A percentile compares a stretch with the other conserved stretches of the same genome.
phyloP scores from a whole-genome alignment of 2,329 filamentous ascomycete genomes.

The Sclerotinia borealis region DNA sequence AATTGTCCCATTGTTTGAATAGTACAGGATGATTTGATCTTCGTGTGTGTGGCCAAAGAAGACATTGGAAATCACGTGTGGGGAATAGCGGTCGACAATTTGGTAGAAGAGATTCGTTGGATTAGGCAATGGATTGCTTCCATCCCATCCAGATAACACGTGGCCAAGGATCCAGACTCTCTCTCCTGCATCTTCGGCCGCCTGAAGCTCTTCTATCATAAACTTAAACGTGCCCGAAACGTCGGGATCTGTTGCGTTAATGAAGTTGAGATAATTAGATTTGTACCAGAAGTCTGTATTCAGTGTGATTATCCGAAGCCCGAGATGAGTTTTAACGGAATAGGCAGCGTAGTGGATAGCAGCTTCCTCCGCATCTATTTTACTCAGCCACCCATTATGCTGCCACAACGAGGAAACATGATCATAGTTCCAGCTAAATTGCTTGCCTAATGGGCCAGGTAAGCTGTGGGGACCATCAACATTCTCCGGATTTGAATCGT shows the following conservation, averaged over 20 bases:
- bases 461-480: slow-evolving; percentile 48
- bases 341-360: slow-evolving; percentile 50
- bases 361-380: slow-evolving; percentile 40
- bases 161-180: slow-evolving; percentile 50
- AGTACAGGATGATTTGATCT: slow-evolving; percentile 49
- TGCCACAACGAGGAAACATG: slow-evolving; percentile 50
- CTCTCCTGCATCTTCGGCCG: slow-evolving; percentile 45
- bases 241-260: slow-evolving; percentile 47
- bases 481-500: slow-evolving; percentile 48
- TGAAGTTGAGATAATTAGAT: slow-evolving; percentile 43
- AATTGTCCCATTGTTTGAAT: slow-evolving; percentile 45
- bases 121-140: slow-evolving; percentile 46
- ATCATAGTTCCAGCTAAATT: slow-evolving; percentile 53
- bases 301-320: slow-evolving; percentile 46
- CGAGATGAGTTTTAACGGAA: slow-evolving; percentile 46
- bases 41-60: slow-evolving; percentile 52
- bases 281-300: slow-evolving; percentile 47
- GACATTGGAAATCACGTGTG: slow-evolving; percentile 48
- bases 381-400: slow-evolving; percentile 49
- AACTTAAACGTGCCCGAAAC: slow-evolving; percentile 43
- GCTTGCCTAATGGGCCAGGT: slow-evolving; percentile 45
- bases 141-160: slow-evolving; percentile 51
- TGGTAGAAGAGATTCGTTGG: slow-evolving; percentile 50
- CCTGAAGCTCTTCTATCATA: slow-evolving; percentile 46
- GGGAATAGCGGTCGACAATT: slow-evolving; percentile 48